Percentiles rank a stretch among this genome's conserved stretches.
Evolutionary conservation across 345 rosid genomes (phyloP).

Genomic region (Arabis alpina): DNA sequence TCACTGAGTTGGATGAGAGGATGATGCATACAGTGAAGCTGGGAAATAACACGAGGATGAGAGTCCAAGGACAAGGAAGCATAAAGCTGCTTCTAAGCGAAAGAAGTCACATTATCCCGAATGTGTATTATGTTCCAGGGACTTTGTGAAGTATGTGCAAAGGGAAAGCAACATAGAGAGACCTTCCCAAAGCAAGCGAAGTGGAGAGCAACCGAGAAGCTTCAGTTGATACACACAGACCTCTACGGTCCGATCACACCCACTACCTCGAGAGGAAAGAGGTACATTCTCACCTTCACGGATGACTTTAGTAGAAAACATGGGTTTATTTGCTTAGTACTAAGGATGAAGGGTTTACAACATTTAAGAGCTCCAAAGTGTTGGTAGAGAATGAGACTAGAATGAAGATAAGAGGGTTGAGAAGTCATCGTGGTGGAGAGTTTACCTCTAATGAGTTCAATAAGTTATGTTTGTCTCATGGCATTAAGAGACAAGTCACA

Average conservation of each 20-base stretch:
- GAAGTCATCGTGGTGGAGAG: too few species aligned
- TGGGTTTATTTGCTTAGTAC: too few species aligned
- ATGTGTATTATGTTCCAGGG: not conserved
- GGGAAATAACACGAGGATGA: not conserved
- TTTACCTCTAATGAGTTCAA: not conserved
- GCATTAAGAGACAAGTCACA: not conserved
- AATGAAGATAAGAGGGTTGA: too few species aligned
- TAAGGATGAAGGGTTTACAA: too few species aligned
- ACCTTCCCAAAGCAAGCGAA: not conserved
- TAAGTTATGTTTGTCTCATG: not conserved
- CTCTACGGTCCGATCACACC: not conserved
- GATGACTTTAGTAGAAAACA: too few species aligned
- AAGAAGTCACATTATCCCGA: not conserved
- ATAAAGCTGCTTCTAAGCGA: not conserved
- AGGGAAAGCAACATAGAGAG: slow-evolving; percentile 2
- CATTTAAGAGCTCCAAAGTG: too few species aligned
- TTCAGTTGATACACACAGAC: slow-evolving; percentile 1
- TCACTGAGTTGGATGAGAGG: not conserved
- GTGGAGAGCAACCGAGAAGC: slow-evolving; percentile 6
- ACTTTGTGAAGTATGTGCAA: too few species aligned
- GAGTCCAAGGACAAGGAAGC: not conserved
- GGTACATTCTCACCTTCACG: too few species aligned
- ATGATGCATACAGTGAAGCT: not conserved
- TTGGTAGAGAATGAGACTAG: too few species aligned
- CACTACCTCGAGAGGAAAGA: too few species aligned